Base-by-base conservation (phyloP, 1,284 basidiomycete genomes). In the Apiotrichum domesticum region DNA sequence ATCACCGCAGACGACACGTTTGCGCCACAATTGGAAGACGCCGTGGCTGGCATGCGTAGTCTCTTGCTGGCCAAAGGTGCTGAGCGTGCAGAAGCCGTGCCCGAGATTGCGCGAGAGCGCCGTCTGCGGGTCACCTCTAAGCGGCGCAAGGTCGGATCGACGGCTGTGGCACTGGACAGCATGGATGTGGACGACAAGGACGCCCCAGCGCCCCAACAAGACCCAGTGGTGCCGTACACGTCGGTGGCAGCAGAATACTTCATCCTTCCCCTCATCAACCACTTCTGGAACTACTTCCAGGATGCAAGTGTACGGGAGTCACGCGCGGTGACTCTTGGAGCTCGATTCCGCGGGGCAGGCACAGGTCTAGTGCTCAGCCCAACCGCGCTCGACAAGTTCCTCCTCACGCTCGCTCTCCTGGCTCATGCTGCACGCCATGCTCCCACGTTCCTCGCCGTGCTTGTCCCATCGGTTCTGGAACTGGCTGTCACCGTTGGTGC, bases 261-360 rank as follows among this genome's bases (percentile, higher is more conserved):
- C 75, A 82, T 96, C 52, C 83, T 87, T 54, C 95, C 95, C 0
- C 79, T 97, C 35, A 82, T 97, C 71, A 88, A 91, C 66, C 84
- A 87, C 7, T 95, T 97, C 75, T 95, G 91, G 89, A 71, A 82
- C n/a, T 88, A 91, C 74, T 82, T 93, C 45, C 83, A 87, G 13
- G 88, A 93, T 66, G 85, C 88, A 66, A 83, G 87, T 62, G 81
- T 82, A 7, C 81, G 87, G 35, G 88, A 90, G 67, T 80, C 83
- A 47, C 81, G 87, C 46, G 87, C 85, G 2, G 76, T 83, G 0
- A 78, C 80, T 3, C 35, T 54, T 0, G 51, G 78, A 74, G 43
- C 76, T 71, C 46, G 78, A 79, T 90, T 89, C 66, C 80, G 80
- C 44, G 82, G 86, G 2, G 84, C 86, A 0, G 91, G 90, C 5